phyloP scores from a whole-genome alignment of 2,329 filamentous ascomycete genomes.

The Periconia sp. region DNA sequence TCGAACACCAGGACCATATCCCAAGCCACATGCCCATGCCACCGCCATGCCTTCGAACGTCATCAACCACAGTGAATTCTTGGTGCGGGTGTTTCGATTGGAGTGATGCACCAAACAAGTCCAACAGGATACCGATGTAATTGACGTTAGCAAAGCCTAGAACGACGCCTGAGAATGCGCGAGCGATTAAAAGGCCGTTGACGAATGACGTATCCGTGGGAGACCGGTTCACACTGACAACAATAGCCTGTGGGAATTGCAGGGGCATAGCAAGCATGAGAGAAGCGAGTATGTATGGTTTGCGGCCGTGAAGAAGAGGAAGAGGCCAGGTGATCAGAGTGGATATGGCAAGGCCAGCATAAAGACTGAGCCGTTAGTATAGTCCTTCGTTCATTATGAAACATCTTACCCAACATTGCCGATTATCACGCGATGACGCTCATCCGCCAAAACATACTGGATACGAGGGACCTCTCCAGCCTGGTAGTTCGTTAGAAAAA shows the following conservation, averaged over 20 bases:
- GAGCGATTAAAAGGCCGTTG: slow-evolving; percentile 62
- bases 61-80: slow-evolving; percentile 67
- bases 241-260: slow-evolving; percentile 73
- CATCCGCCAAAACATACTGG: slow-evolving; percentile 73
- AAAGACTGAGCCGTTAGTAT: slow-evolving; percentile 50
- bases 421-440: slow-evolving; percentile 66
- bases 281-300: slow-evolving; percentile 72
- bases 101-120: slow-evolving; percentile 75
- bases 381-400: not conserved
- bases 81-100: slow-evolving; percentile 73
- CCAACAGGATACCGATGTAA: slow-evolving; percentile 69
- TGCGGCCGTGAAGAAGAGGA: slow-evolving; percentile 73
- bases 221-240: slow-evolving; percentile 60
- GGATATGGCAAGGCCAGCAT: slow-evolving; percentile 69
- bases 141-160: slow-evolving; percentile 80
- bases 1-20: slow-evolving; percentile 69
- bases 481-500: slow-evolving; percentile 18
- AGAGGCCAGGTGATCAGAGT: slow-evolving; percentile 74
- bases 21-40: slow-evolving; percentile 76
- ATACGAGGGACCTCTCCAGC: slow-evolving; percentile 77
- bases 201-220: slow-evolving; percentile 60
- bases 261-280: slow-evolving; percentile 71
- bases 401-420: slow-evolving; percentile 65
- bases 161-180: slow-evolving; percentile 66
- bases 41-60: slow-evolving; percentile 73